Percentiles rank a stretch among this genome's conserved stretches.
phyloP scores from a whole-genome alignment of 2,329 filamentous ascomycete species.

The Trichoderma oligosporum region DNA sequence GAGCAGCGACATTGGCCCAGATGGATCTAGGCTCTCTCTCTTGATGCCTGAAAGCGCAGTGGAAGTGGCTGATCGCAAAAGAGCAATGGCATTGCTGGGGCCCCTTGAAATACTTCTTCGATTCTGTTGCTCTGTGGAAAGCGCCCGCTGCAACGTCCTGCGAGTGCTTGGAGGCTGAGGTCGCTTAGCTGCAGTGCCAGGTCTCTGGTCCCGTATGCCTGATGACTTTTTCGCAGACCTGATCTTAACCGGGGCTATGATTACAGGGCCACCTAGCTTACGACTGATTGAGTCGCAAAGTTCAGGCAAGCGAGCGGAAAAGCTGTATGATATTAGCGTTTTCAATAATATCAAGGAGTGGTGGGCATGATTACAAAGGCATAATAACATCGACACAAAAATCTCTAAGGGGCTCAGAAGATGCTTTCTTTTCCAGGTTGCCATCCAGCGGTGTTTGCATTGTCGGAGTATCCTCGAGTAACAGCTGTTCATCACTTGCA shows the following conservation, averaged over 20 bases:
- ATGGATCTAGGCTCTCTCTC: slow-evolving; percentile 63
- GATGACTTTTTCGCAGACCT: slow-evolving; percentile 44
- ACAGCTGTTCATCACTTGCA: slow-evolving; percentile 54
- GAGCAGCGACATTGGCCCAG: slow-evolving; percentile 31
- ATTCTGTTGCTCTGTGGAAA: slow-evolving; percentile 55
- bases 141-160: slow-evolving; percentile 59
- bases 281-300: slow-evolving; percentile 67
- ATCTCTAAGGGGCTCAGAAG: slow-evolving; percentile 63
- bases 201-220: slow-evolving; percentile 44
- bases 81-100: slow-evolving; percentile 55
- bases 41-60: slow-evolving; percentile 60
- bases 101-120: slow-evolving; percentile 54
- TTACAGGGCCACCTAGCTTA: slow-evolving; percentile 70
- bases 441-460: slow-evolving; percentile 32
- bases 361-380: slow-evolving; percentile 59
- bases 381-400: slow-evolving; percentile 79
- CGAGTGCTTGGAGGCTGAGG: slow-evolving; percentile 39
- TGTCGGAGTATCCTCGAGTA: slow-evolving; percentile 48
- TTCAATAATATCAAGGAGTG: background rate
- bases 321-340: slow-evolving; percentile 49
- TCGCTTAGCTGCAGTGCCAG: slow-evolving; percentile 51
- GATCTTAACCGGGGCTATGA: slow-evolving; percentile 52
- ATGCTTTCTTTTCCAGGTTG: slow-evolving; percentile 39
- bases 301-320: slow-evolving; percentile 70
- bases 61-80: slow-evolving; percentile 66